Evolutionary conservation across 768 basidiomycete genomes (phyloP).

Genomic region (Sistotremastrum niveocremeum): DNA sequence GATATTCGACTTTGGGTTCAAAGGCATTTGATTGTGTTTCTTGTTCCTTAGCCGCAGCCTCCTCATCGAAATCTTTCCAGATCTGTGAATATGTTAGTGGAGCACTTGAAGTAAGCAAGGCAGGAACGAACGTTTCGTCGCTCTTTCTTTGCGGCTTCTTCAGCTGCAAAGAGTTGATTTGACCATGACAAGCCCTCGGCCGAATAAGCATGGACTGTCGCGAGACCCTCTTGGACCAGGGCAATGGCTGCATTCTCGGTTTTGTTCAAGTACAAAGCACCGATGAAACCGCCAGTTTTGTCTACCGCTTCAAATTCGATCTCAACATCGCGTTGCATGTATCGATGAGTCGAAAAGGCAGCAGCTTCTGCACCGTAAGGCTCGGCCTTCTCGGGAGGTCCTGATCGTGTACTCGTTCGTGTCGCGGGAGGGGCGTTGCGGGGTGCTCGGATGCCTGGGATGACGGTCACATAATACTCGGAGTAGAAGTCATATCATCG

Average conservation of each 20-base stretch:
- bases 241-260: conserved; percentile 74
- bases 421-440: conserved; percentile 65
- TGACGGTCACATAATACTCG: neutral
- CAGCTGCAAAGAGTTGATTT: conserved; percentile 69
- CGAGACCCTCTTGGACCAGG: conserved; percentile 80
- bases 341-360: conserved; percentile 64
- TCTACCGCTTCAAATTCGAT: conserved; percentile 83
- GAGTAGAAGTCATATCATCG: conserved; percentile 6
- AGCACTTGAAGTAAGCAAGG: neutral
- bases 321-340: conserved; percentile 93
- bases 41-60: conserved; percentile 30
- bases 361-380: conserved; percentile 76
- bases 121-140: conserved; percentile 54
- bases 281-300: conserved; percentile 94
- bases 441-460: conserved; percentile 78
- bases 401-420: neutral
- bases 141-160: conserved; percentile 78
- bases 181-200: conserved; percentile 74
- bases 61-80: conserved; percentile 76
- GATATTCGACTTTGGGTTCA: conserved; percentile 58
- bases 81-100: conserved; percentile 34
- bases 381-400: conserved; percentile 59
- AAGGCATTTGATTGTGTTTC: conserved; percentile 25
- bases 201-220: conserved; percentile 77
- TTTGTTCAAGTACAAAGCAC: conserved; percentile 73